Evolutionary conservation across 2,329 filamentous ascomycete genomes (phyloP), one percentile per base, ranked within the genome.

Genomic region (Verticillium albo-atrum): DNA sequence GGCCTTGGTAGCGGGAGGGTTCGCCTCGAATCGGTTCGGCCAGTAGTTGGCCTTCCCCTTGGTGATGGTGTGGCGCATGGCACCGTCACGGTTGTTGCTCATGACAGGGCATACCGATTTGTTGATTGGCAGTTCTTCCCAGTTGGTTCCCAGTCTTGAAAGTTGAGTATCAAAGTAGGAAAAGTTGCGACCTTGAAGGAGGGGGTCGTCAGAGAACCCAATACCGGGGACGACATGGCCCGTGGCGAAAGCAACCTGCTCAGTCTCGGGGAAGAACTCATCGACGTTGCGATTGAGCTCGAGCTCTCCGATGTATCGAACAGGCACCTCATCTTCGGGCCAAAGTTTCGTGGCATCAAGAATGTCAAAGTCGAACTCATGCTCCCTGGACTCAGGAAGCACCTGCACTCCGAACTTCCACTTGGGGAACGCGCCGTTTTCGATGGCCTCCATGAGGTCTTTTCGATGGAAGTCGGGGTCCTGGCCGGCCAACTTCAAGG

Each of bases 341-440:
- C 91, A 95, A 27, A 94, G 74, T 76, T 96, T 95, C 37, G 91
- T 96, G 1, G 91, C 88, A 65, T 96, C 91, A 1, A 96, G 82
- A 30, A 94, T 88, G 67, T 95, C 91, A 62, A 95, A 94, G 6
- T 94, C 91, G 62, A 94, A 96, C 17, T 90, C 84, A 62, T 94
- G 80, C 69, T 91, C 84, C 55, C 87, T 82, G 9, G 80, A 81
- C 64, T 94, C 90, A 0, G 88, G 83, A 25, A 95, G 83, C 3
- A 87, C 80, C 68, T 96, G 91, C n/a, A 96, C 87, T 51, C 89
- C 90, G 61, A 95, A 91, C 68, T 89, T 89, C 90, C 90, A 95
- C 68, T 86, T 89, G 9, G 90, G 90, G 66, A 81, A 92, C 0
- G 81, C 79, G 6, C 89, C 89, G 17, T 79, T 86, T 14, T 89